Evolutionary conservation across 208 protist species (phyloP), one percentile per base, ranked within the genome.

Genomic region (Leptomonas pyrrhocoris): DNA sequence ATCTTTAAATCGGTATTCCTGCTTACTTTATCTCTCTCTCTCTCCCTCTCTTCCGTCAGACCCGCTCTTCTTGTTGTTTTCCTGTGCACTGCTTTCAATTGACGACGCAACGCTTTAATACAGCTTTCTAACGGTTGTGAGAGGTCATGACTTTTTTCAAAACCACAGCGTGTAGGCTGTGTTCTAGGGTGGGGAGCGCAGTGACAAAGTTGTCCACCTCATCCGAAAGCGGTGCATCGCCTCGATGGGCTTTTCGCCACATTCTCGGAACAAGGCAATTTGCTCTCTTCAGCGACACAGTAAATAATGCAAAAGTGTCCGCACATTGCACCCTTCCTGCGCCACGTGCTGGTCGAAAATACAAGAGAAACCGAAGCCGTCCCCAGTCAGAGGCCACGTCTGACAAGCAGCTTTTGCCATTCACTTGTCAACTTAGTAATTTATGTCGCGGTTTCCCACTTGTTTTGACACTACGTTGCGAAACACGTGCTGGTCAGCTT

Each of bases 381-480:
- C 36, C 23, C 2, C 13, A 46, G 36, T 34, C 23, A 11, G 45
- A 49, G 30, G 38, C 13, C 4, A 25, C 19, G 7, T 30, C 13
- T 1, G 25, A 16, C 0, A 0, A 15, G 2, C 16, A 19, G 0
- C 13, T 13, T 23, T n/a, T 74, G 5, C 67, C 70, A 2, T 88
- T 82, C 57, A 59, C 68, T 16, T 85, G 72, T 30, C 36, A 67
- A 21, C 56, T 88, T 5, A 78, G 75, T 53, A 77, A 84, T 16
- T 30, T 69, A 0, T 63, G 63, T 28, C 75, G 64, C 12, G 58
- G 56, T 0, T 81, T 77, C 40, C 73, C 77, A 5, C 73, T 79
- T 36, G 42, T 55, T 28, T 23, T 85, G 6, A 36, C 58, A 0
- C 46, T 81, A 13, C 31, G 43, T 2, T 85, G 80, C 38, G 68